Base-by-base conservation (phyloP, 352 stramenopile species). In the Phytopythium mirpurense region DNA sequence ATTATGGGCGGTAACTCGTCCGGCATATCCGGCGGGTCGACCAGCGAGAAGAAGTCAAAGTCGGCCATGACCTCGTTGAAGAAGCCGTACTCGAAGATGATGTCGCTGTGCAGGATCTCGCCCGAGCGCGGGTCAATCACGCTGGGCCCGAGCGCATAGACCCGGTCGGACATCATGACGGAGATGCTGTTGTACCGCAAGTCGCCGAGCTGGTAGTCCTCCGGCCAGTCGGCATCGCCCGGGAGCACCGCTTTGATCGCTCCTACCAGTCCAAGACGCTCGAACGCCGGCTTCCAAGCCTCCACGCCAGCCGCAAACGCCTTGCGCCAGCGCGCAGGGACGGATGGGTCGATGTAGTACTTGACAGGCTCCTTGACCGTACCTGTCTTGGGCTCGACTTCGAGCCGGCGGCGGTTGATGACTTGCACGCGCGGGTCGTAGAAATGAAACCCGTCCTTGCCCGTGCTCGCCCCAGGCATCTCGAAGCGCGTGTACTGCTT, bases 41-140 rank as follows among this genome's bases (percentile, higher is more conserved):
- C 58, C 10, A 67, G 66, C 1, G 76, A 83, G 34, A 60, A 55
- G 18, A 80, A 8, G 44, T 81, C 68, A 35, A 90, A 87, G 36
- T 82, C 66, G 7, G 50, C 15, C 47, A 90, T 70, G 2, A 74
- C 84, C 23, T 71, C 68, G 29, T 93, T 72, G 55, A 95, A 85
- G 64, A 93, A 96, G 0, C 84, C 85, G 55, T 90, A 89, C 50
- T 90, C 83, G 29, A 96, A 92, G 10, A 83, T 64, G 51, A 96
- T 95, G 51, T 89, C 77, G 52, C 79, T 92, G 63, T 91, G 77
- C 9, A 96, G 62, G 31, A 95, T 96, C 69, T 96, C 86, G 0
- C 88, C 83, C 5, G 69, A 90, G 10, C 85, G 74, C 15, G 83
- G 82, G 50, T 96, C 84, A 18, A 85, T 72, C n/a, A 92, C 62